A percentile compares a stretch with the other conserved stretches of the same genome.
Evolutionary conservation across 805 yeast genomes (phyloP).

Genomic region (Pichia gijzeniarum): DNA sequence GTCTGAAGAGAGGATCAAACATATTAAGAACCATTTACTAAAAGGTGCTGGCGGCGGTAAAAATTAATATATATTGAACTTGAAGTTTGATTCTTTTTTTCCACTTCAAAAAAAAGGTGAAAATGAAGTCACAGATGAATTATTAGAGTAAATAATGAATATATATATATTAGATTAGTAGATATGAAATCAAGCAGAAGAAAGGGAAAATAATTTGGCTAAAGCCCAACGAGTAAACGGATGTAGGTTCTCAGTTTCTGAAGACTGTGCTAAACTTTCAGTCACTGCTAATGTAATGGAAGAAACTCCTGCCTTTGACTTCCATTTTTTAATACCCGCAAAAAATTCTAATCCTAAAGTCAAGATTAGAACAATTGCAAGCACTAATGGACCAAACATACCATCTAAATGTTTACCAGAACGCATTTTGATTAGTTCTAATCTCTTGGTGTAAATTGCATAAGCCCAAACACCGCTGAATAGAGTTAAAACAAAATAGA

Average conservation of each 20-base stretch:
- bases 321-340: slow-evolving; percentile 46
- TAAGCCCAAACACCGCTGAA: slow-evolving; percentile 91
- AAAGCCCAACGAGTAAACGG: slow-evolving; percentile 24
- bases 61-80: background rate
- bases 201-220: slow-evolving; percentile 17
- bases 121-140: too few species aligned
- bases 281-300: slow-evolving; percentile 7
- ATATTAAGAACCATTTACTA: slow-evolving; percentile 22
- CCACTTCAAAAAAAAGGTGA: too few species aligned
- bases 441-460: slow-evolving; percentile 61
- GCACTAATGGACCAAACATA: slow-evolving; percentile 78
- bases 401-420: slow-evolving; percentile 86
- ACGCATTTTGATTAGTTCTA: slow-evolving; percentile 68
- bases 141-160: too few species aligned
- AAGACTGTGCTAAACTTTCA: slow-evolving; percentile 6
- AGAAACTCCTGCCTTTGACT: slow-evolving; percentile 17
- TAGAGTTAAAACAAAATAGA: slow-evolving; percentile 73
- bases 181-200: background rate
- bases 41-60: slow-evolving; percentile 6
- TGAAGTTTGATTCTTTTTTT: too few species aligned
- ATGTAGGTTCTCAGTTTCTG: slow-evolving; percentile 20
- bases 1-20: slow-evolving; percentile 23
- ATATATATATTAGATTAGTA: too few species aligned
- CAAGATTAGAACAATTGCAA: slow-evolving; percentile 60
- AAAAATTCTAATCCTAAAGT: slow-evolving; percentile 69